These are phyloP conservation scores for Candida krabiensis DNA, from an alignment of 805 yeast genomes.

Conservation along the genomic window DNA sequence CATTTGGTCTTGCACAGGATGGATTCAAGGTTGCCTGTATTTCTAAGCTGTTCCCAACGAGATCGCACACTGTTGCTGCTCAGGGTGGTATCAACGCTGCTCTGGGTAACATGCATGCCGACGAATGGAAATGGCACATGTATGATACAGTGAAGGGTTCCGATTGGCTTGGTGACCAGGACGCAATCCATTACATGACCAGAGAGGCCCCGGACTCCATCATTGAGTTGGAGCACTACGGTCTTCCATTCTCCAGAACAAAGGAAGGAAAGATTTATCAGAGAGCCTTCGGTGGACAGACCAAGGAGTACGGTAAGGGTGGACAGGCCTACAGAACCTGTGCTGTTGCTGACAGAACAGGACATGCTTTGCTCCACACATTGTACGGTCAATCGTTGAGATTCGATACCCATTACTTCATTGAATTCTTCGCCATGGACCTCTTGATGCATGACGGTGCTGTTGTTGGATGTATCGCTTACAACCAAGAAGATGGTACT, in stretches of 20 bases:
- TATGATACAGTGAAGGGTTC: constrained; percentile 99
- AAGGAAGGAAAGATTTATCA: constrained; percentile 96
- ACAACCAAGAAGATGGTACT: constrained; percentile 98
- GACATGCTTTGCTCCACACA: constrained; percentile 95
- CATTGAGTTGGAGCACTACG: constrained; percentile 95
- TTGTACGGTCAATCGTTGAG: constrained; percentile 94
- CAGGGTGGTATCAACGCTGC: constrained; percentile 99
- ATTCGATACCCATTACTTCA: constrained; percentile 97
- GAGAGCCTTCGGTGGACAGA: constrained; percentile 98
- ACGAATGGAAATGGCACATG: constrained; percentile 99
- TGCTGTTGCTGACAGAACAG: constrained; percentile 99
- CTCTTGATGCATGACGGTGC: constrained; percentile 92
- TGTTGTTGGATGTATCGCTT: constrained; percentile 95
- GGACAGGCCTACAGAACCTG: constrained; percentile 99
- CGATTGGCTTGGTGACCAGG: constrained; percentile 99
- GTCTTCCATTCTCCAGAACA: constrained; percentile 97
- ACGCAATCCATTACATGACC: constrained; percentile 98
- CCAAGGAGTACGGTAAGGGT: constrained; percentile 93
- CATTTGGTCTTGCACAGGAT: constrained; percentile 95
- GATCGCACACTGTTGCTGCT: constrained; percentile 98
- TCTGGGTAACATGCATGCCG: constrained; percentile 96
- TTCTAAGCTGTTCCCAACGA: constrained; percentile 94
- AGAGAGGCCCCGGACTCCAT: constrained; percentile 96
- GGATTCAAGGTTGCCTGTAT: constrained; percentile 98
- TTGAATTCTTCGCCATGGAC: constrained; percentile 95